Conservation (phyloP, 139 green algal species). For the Zygnema circumcarinatum region DNA sequence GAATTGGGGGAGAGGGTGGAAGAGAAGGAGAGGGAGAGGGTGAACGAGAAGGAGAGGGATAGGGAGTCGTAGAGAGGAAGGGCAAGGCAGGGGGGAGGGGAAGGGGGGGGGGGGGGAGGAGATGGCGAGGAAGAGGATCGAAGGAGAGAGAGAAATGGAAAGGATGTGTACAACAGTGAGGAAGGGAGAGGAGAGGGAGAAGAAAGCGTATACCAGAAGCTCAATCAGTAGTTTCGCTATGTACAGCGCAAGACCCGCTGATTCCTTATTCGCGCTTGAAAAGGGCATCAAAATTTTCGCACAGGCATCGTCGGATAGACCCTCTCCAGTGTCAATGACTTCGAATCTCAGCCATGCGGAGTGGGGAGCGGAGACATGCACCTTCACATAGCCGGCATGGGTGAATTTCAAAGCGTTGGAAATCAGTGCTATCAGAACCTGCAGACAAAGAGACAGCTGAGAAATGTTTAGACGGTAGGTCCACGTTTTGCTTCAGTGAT, state of each 20-base stretch:
- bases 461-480: too few relatives aligned
- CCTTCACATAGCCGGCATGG: slow-evolving; percentile 6
- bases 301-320: slow-evolving; percentile 10
- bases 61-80: background rate
- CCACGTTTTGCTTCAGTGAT: too few relatives aligned
- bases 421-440: slow-evolving; percentile 32
- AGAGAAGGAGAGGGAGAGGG: background rate
- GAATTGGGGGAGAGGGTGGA: background rate
- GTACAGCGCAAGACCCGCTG: slow-evolving; percentile 18
- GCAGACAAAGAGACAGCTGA: background rate
- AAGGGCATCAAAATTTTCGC: slow-evolving; percentile 48
- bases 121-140: background rate
- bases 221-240: slow-evolving; percentile 32
- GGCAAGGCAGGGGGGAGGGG: background rate
- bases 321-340: slow-evolving; percentile 19
- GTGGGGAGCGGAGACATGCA: background rate
- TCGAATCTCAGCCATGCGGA: slow-evolving; percentile 5
- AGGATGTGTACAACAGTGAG: too few relatives aligned
- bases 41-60: background rate
- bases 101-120: background rate
- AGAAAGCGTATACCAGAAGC: slow-evolving; percentile 24
- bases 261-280: slow-evolving; percentile 12
- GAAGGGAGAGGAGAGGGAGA: background rate
- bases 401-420: slow-evolving; percentile 43
- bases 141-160: too few relatives aligned